Evolutionary conservation across 306 rosid species (phyloP), one percentile per base, ranked within the genome.

Genomic region (Castanea crenata): DNA sequence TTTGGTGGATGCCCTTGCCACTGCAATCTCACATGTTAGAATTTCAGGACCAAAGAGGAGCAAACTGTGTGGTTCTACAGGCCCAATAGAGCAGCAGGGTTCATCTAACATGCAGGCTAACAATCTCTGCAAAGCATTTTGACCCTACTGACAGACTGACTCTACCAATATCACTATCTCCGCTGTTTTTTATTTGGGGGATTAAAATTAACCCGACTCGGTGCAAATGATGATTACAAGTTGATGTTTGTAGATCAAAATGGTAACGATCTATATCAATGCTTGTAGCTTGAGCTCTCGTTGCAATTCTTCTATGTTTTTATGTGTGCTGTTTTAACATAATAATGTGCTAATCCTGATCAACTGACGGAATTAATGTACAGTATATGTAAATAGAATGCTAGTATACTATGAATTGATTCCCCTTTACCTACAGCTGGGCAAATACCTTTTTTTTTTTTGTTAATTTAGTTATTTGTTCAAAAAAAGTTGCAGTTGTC

Each of bases 71-170:
- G 85, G 87, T 80, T 94, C 99, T 2, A 85, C 97, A 0, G 90
- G 98, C 58, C 97, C 96, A 4, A 87, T 93, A 56, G 94, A 91
- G 91, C 98, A 96, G 91, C 97, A 93, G 77, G 86, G 92, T 82
- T 96, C 99, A 62, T 93, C 99, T 91, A 96, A 93, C 94, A 76
- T 95, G 94, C 91, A 88, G 86, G 86, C 96, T 86, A 95, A 88
- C 92, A 88, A 93, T 88, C 99, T 93, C 80, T 96, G 99, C 88
- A 93, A 88, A 93, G 99, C 99, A 55, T 96, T 93, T 86, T 96
- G 88, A 96, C 67, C 89, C 82, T 78, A 89, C 84, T 83, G 86
- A 91, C 90, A 73, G 75, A 83, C 88, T 85, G 86, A 88, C 89
- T 54, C 85, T 55, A 69, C 55, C 56, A 8, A 27, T 51, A 64